Conservation (phyloP, 495 filamentous ascomycete genomes). For the Talaromyces borbonicus region DNA sequence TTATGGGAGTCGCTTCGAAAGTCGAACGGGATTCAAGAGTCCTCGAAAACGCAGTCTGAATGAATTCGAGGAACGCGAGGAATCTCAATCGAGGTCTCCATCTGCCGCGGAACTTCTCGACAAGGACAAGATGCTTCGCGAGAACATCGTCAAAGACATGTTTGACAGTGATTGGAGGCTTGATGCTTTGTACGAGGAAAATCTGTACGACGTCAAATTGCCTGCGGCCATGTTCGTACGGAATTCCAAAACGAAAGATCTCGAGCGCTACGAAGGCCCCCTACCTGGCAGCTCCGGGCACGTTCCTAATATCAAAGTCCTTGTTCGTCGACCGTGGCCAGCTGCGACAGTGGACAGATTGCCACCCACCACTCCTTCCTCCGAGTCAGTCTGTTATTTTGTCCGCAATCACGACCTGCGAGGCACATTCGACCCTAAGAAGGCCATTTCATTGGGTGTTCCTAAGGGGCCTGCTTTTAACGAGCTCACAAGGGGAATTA, state of each 20-base stretch:
- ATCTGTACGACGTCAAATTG: constrained; percentile 52
- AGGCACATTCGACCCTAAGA: constrained; percentile 65
- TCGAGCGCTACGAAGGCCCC: constrained; percentile 60
- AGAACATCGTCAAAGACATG: constrained; percentile 63
- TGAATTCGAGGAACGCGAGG: constrained; percentile 35
- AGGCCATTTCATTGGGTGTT: constrained; percentile 53
- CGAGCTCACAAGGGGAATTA: constrained; percentile 39
- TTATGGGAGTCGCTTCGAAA: neutral
- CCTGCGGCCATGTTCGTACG: constrained; percentile 63
- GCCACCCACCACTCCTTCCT: constrained; percentile 53
- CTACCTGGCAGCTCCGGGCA: constrained; percentile 36
- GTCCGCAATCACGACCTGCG: constrained; percentile 61
- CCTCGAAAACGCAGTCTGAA: constrained; percentile 54
- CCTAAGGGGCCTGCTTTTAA: constrained; percentile 42
- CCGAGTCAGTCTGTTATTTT: constrained; percentile 74
- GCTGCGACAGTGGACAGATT: constrained; percentile 52
- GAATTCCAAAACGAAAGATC: constrained; percentile 49
- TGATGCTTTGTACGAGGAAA: constrained; percentile 55
- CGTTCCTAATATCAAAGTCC: constrained; percentile 58
- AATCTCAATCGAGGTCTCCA: neutral
- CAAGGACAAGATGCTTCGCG: constrained; percentile 40
- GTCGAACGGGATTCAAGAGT: constrained; percentile 16
- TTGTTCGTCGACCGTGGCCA: constrained; percentile 77
- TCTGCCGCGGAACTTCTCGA: constrained; percentile 12
- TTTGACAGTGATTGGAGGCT: constrained; percentile 68